Evolutionary conservation across 805 yeast species (phyloP), one percentile per base, ranked within the genome.

Genomic region (Torulaspora indica): DNA sequence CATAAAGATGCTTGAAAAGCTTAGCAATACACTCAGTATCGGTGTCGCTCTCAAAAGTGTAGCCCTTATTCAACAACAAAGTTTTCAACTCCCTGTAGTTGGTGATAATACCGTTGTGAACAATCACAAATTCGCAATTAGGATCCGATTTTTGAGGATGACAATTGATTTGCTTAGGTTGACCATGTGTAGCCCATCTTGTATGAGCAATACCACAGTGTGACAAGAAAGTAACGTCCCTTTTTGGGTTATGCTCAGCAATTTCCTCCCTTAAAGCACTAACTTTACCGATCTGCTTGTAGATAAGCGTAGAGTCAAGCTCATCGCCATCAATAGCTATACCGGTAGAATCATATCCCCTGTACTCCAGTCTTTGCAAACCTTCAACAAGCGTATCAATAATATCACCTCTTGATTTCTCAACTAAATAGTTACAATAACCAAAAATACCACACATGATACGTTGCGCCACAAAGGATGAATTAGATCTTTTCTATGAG

Each of bases 181-280:
- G 86, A 68, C 99, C 99, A 68, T 93, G 99, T 30, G 99, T 93
- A 40, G 99, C 99, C 99, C 99, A 93, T 74, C 99, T 85, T 10
- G 99, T 93, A 70, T 93, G 99, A 18, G 98, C 98, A 66, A 93
- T 93, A 63, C 96, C 98, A 48, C 82, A 89, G 64, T 93, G 98
- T 65, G 83, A 79, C 56, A 78, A 82, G 62, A 87, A 89, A 15
- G 78, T 74, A 48, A 77, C 80, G 23, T 74, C 67, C 56, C 82
- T 74, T 58, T 84, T 78, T 46, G 81, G 75, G 36, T 77, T 65
- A 17, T 65, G 60, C 17, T 64, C 53, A 25, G 69, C 72, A 54
- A 86, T 79, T 68, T 82, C 81, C 50, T 79, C 74, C 64, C 76
- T 82, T 64, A 93, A 80, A 46, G 80, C 82, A 53, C 77, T 78